A percentile compares a stretch with the other conserved stretches of the same genome.
Conservation (phyloP, 2,329 filamentous ascomycete genomes). For the Thelonectria rubi region DNA sequence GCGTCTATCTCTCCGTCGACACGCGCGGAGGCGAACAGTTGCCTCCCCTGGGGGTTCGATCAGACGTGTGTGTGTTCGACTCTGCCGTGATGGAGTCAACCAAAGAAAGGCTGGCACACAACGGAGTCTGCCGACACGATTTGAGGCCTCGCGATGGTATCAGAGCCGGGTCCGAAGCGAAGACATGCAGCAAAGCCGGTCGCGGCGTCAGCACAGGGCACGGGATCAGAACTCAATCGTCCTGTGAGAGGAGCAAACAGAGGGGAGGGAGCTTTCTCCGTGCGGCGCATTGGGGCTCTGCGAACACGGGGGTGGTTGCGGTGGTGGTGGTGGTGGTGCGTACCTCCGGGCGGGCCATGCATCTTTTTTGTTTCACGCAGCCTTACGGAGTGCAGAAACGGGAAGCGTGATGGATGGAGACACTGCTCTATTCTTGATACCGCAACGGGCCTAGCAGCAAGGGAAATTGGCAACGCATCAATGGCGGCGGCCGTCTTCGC, state of each 20-base stretch:
- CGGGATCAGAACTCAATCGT: slow-evolving; percentile 22
- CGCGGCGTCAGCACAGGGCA: neutral
- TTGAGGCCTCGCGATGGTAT: too few relatives aligned
- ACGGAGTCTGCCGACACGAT: neutral
- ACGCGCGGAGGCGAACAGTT: too few relatives aligned
- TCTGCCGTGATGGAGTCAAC: too few relatives aligned
- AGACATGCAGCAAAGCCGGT: neutral
- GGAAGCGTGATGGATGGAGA: neutral
- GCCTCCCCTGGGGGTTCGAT: too few relatives aligned
- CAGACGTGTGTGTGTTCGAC: too few relatives aligned
- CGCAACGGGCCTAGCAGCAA: slow-evolving; percentile 14
- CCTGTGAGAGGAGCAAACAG: slow-evolving; percentile 1
- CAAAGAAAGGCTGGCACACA: too few relatives aligned
- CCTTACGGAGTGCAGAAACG: too few relatives aligned
- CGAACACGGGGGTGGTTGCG: slow-evolving; percentile 1
- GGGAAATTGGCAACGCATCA: too few relatives aligned
- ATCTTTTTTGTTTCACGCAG: slow-evolving; percentile 14
- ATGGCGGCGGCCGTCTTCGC: too few relatives aligned
- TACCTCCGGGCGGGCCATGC: neutral
- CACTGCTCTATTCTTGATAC: slow-evolving; percentile 30
- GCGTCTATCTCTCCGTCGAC: too few relatives aligned
- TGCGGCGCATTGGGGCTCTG: slow-evolving; percentile 14
- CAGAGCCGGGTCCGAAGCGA: neutral
- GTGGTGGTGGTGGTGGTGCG: neutral
- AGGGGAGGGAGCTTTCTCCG: neutral